These are phyloP conservation scores for Mycena maculata DNA, from an alignment of 768 basidiomycete genomes.

Conservation along the genomic window DNA sequence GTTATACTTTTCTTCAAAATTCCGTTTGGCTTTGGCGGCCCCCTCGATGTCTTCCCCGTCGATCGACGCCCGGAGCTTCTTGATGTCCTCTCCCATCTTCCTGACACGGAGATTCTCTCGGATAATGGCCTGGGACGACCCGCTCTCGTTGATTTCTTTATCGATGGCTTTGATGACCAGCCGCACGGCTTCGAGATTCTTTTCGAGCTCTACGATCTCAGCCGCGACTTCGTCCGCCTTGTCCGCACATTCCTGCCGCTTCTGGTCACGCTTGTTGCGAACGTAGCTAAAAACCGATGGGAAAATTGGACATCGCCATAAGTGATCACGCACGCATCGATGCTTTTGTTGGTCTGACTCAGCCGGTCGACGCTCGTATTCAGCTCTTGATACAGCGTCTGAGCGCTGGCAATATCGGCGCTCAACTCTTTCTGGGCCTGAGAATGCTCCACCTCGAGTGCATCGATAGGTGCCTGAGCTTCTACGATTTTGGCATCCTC, in stretches of 20 bases:
- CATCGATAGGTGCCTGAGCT: slow-evolving; percentile 73
- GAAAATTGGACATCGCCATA: neutral
- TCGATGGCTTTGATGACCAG: slow-evolving; percentile 68
- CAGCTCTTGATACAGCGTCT: slow-evolving; percentile 69
- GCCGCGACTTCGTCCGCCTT: slow-evolving; percentile 59
- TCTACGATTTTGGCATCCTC: slow-evolving; percentile 70
- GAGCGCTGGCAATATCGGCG: slow-evolving; percentile 61
- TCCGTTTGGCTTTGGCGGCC: slow-evolving; percentile 84
- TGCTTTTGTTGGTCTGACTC: slow-evolving; percentile 65
- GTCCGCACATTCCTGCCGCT: slow-evolving; percentile 68
- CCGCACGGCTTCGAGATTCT: slow-evolving; percentile 53
- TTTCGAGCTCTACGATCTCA: slow-evolving; percentile 51
- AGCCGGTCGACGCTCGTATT: slow-evolving; percentile 74
- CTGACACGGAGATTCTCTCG: slow-evolving; percentile 88
- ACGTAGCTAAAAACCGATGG: slow-evolving; percentile 68
- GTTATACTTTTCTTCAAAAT: slow-evolving; percentile 85
- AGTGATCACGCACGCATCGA: slow-evolving; percentile 67
- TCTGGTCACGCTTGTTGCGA: slow-evolving; percentile 70
- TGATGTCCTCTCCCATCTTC: slow-evolving; percentile 73
- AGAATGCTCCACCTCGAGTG: slow-evolving; percentile 67
- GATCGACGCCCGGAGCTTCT: slow-evolving; percentile 75
- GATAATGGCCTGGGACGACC: slow-evolving; percentile 74
- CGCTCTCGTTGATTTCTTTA: slow-evolving; percentile 83
- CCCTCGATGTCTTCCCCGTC: slow-evolving; percentile 84
- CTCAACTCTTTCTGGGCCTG: slow-evolving; percentile 62